Base-by-base conservation (phyloP, 2,329 filamentous ascomycete genomes). In the Pestalotiopsis sp. region DNA sequence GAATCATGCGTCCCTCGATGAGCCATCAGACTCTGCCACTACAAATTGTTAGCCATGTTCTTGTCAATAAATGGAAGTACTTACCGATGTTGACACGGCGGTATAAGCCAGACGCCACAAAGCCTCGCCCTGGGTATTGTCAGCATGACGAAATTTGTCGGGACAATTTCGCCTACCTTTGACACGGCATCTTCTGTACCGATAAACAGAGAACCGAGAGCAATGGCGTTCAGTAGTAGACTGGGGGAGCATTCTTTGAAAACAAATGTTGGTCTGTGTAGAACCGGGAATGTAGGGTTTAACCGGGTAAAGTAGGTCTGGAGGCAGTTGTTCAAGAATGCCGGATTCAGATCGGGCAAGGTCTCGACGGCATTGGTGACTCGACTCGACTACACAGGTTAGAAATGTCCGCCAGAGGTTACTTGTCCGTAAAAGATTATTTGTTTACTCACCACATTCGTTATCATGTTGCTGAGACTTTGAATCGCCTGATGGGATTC, bases 381-480 rank as follows among this genome's bases (percentile, higher is more conserved):
- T 5, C 55, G 64, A 39, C 35, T 66, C 20, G 64, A 66, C 64
- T 66, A 30, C 1, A 38, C 10, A 22, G 9, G 20, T 64, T 22
- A 64, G 58, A 58, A 10, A 24, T 58, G 56, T 58, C 24, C 11
- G 20, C 14, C 10, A 13, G 22, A 7, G 9, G 22, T 30, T 3
- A 20, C 26, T 58, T 13, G 22, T 13, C 17, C 7, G 3, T 52
- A 6, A 5, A 52, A 52, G 30, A 35, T 35, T 7, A 35, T 2
- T 35, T 9, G 30, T 35, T 2, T 52, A 24, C 64, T 24, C 40
- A 66, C 64, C 52, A 66, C 52, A 44, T 59, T 66, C 6, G 64
- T 66, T 17, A 66, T 66, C 64, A 66, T 66, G 20, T 40, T 58
- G 22, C 64, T 66, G 6, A 66, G 64, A 44, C 64, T 66, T 14